Evolutionary conservation across 805 yeast genomes (phyloP).

Genomic region (Candida silvicultrix): DNA sequence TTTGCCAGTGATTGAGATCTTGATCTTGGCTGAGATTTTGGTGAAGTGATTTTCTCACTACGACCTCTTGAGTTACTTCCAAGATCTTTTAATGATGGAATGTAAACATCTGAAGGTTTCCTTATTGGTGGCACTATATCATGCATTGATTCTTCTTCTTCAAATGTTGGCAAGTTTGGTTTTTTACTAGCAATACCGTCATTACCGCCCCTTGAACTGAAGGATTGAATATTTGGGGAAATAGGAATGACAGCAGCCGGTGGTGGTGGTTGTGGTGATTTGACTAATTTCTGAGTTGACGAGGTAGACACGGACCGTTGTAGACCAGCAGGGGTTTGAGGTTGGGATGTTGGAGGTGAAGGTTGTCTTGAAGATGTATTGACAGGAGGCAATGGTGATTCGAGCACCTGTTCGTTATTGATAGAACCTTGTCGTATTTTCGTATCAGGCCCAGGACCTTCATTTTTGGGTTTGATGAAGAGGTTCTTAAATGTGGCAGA

Average conservation of each 20-base stretch:
- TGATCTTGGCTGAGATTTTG: background rate
- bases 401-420: too few species aligned
- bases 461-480: background rate
- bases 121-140: background rate
- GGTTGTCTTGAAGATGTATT: background rate
- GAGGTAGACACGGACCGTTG: background rate
- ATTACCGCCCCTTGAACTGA: background rate
- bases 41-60: background rate
- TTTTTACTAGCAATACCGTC: background rate
- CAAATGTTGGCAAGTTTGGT: background rate
- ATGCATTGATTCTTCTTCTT: background rate
- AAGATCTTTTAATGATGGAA: background rate
- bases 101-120: background rate
- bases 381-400: background rate
- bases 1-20: background rate
- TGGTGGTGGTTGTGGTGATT: constrained; percentile 3
- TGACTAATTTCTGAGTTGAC: background rate
- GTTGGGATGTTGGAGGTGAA: background rate
- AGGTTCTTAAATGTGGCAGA: background rate
- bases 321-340: background rate
- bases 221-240: background rate
- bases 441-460: background rate
- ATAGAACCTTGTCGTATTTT: background rate
- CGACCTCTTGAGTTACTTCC: background rate
- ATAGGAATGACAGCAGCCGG: background rate